Base-by-base conservation (phyloP, 2,329 filamentous ascomycete genomes). In the Penicillium olsonii region DNA sequence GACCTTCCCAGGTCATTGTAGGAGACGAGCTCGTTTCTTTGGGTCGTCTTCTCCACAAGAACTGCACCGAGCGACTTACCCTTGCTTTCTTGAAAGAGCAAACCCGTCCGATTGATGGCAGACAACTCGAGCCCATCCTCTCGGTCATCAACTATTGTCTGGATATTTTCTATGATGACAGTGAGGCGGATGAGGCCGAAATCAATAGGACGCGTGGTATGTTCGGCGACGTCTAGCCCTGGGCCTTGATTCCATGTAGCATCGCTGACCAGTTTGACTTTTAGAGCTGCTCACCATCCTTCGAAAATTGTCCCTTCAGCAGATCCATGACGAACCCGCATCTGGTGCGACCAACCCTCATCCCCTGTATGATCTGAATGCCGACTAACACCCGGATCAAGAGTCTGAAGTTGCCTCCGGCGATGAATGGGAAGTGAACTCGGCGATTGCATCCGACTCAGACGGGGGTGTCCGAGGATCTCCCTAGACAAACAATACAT, bases 381-480 rank as follows among this genome's bases (percentile, higher is more conserved):
- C 17, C 24, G 18, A 35, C 47, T 50, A 33, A 50, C 42, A 8
- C 41, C 40, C 29, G 19, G 33, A 40, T 31, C 45, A 68, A 73
- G 70, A 66, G 48, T 72, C 70, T 67, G 68, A 74, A 57, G 56
- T 68, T 44, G 62, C 65, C 57, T 72, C 67, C 52, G 53, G 66
- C 60, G 71, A 74, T 53, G 68, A 70, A 51, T 74, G 71, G 71
- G 71, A 73, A 42, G 69, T 70, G 44, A 67, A 72, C 41, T 74
- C 71, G 17, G 62, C 63, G 39, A 61, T 74, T 52, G 68, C 64
- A 37, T 73, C 69, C 46, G 71, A 74, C 53, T 74, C 71, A 3
- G 71, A 74, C 24, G 60, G 70, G 55, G 71, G 70, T 15, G 47
- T 72, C 19, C 61, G 61, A 20, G 67, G 64, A 15, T 68, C 69